Base-by-base conservation (phyloP, 352 stramenopile genomes). In the Phytophthora constricta region DNA sequence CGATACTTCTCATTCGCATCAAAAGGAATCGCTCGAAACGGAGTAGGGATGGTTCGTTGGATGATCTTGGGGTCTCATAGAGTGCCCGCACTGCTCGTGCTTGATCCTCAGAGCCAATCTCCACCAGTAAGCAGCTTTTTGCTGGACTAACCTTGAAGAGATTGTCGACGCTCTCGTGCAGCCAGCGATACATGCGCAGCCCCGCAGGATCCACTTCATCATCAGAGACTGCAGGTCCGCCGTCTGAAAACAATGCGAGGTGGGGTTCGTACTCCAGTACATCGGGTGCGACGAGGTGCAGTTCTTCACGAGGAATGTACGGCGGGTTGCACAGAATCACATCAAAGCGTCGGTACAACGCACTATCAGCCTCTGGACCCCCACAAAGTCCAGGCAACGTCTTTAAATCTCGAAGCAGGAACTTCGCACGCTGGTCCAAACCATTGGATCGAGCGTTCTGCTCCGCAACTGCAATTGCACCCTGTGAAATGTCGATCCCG, bases 321-420 rank as follows among this genome's bases (percentile, higher is more conserved):
- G 86, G 86, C 9, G 87, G 87, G 31, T 92, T 91, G 65, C 84
- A 84, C 42, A 94, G 51, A 41, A 96, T 69, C 11, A 89, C 80
- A 53, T 93, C 85, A 48, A 95, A 89, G 2, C 65, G 42, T 27
- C 71, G 76, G 33, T 65, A 74, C 23, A 91, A 58, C 7, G 25
- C 26, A 27, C 63, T 19, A 10, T 56, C 19, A 10, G 13, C 3
- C 19, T 25, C 7, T 23, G 13, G 9, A 11, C 58, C 46, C 20
- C 78, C 54, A 25, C 20, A 16, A 55, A 74, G 54, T 1, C 13
- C 22, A 5, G 60, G 28, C 17, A 82, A 43, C 13, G 55, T 61
- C 7, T 62, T 28, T 20, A 81, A 49, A 61, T 82, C 74, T 45
- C 64, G 59, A 49, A 62, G 63, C 8, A 74, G 1, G 51, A 68